A percentile compares a stretch with the other conserved stretches of the same genome.
phyloP scores from a whole-genome alignment of 140 eudicot species.

The Oenanthe javanica region DNA sequence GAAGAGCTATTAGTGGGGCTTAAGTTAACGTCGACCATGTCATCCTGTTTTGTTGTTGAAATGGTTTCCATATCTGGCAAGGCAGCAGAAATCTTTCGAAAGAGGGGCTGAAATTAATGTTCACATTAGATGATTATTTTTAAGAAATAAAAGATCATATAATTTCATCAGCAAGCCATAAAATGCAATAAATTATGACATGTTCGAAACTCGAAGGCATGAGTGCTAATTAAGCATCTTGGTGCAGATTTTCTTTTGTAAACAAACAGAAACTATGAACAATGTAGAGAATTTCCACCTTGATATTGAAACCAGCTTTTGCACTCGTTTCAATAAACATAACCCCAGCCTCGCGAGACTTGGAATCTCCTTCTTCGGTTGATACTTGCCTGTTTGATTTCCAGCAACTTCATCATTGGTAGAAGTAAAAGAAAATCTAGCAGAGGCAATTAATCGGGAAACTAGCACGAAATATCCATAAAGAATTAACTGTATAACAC shows the following conservation, averaged over 20 bases:
- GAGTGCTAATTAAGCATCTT: neutral
- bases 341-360: constrained; percentile 18
- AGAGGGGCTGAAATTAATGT: neutral
- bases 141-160: neutral
- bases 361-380: constrained; percentile 43
- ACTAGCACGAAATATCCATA: neutral
- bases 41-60: constrained; percentile 6
- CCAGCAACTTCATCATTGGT: neutral
- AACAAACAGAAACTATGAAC: neutral
- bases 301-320: constrained; percentile 75
- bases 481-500: neutral
- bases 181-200: neutral
- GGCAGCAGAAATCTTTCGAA: constrained; percentile 14
- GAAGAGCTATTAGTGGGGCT: neutral
- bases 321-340: constrained; percentile 93
- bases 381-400: constrained; percentile 57
- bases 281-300: constrained; percentile 32
- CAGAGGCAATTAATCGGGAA: neutral
- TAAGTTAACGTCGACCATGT: constrained; percentile 16
- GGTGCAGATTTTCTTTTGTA: neutral
- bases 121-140: neutral
- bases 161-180: neutral
- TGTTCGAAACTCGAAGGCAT: neutral
- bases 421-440: neutral
- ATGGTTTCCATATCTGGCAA: constrained; percentile 15